Evolutionary conservation across 495 filamentous ascomycete genomes (phyloP).

Genomic region (Opeltia flavorubescens): DNA sequence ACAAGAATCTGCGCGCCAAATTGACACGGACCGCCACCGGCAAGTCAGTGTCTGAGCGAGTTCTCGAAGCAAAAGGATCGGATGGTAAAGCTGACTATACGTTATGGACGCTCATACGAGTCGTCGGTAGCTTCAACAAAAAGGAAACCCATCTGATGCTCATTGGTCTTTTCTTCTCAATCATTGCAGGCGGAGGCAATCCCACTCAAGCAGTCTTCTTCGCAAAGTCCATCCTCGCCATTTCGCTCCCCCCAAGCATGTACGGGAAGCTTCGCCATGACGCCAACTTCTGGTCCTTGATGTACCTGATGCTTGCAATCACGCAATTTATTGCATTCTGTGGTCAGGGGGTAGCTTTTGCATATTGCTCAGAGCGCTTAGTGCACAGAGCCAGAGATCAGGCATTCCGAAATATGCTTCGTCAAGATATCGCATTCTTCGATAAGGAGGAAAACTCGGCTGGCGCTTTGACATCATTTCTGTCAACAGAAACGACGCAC

Average conservation of each 20-base stretch:
- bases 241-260: conserved; percentile 35
- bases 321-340: conserved; percentile 57
- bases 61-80: conserved; percentile 34
- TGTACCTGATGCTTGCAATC: conserved; percentile 91
- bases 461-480: conserved; percentile 70
- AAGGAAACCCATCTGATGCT: conserved; percentile 60
- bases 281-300: conserved; percentile 77
- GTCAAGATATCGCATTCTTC: conserved; percentile 85
- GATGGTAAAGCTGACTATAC: conserved; percentile 38
- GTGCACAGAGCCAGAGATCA: conserved; percentile 66
- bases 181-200: conserved; percentile 73
- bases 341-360: conserved; percentile 60
- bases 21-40: conserved; percentile 48
- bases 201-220: conserved; percentile 85
- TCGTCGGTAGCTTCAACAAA: conserved; percentile 72
- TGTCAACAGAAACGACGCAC: conserved; percentile 75
- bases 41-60: conserved; percentile 56
- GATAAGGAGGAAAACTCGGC: conserved; percentile 73
- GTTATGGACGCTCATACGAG: conserved; percentile 71
- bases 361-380: conserved; percentile 69
- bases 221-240: conserved; percentile 64
- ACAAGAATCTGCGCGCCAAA: conserved; percentile 36
- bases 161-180: conserved; percentile 59
- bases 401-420: conserved; percentile 77
- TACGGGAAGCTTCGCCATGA: conserved; percentile 44